Evolutionary conservation across 2,329 filamentous ascomycete species (phyloP), one percentile per base, ranked within the genome.

Genomic region (Ophiocordyceps camponoti-rufipedis): DNA sequence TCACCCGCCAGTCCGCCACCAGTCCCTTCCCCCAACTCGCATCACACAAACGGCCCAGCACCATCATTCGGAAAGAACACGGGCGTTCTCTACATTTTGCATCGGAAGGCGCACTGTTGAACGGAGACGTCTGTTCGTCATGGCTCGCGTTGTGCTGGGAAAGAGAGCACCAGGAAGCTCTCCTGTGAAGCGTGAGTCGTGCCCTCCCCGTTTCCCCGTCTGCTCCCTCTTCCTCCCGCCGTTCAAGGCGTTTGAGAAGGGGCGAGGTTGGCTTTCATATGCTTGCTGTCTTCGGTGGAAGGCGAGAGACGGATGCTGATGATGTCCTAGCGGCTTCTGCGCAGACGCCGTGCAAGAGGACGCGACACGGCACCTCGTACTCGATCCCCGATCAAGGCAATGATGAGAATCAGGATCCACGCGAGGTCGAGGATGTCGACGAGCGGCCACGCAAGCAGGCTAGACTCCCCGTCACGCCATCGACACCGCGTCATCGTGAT

Each of bases 401-500:
- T 52, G 75, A 83, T 52, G 82, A 87, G 60, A 83, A 85, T 52
- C 66, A 73, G 49, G 78, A 82, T 41, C 58, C 62, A 4, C 49
- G 57, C 13, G 52, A 52, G 14, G 50, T 68, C 32, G 61, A 67
- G 29, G 65, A 71, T 44, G 64, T 66, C 28, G 56, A 63, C 44
- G 58, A 57, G 44, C 46, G 55, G 42, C 45, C 54, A 8, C 33
- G 13, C 14, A 59, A 56, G 53, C 49, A 16, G 54, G 53, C 48
- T 54, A 54, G 19, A 54, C 54, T 64, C 42, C 75, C 75, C 13
- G 68, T 79, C 44, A 83, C 80, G 2, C 85, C 85, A 1, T 75
- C 76, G 19, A 88, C 85, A 11, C 80, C 84, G 28, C 74, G 85
- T 52, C 83, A 86, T 57, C 77, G 83, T 61, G 82, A 95, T 76